Percentiles rank a stretch among this genome's conserved stretches.
Conservation (phyloP, 1,284 basidiomycete genomes). For the Puccinia novopanici region DNA sequence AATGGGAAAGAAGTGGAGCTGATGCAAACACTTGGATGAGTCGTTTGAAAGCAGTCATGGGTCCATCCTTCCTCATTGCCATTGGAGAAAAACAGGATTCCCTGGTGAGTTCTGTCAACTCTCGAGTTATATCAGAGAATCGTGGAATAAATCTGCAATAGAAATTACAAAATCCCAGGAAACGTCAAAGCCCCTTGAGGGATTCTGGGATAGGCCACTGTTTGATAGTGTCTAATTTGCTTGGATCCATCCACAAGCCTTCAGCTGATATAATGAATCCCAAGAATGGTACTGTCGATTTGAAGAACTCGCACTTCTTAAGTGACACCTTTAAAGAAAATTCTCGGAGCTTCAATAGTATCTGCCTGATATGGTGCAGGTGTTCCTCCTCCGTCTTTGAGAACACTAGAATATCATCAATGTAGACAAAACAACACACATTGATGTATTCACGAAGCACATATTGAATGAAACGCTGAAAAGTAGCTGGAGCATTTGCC, state of each 20-base stretch:
- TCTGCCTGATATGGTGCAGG: background rate
- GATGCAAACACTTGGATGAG: constrained; percentile 4
- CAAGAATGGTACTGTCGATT: constrained; percentile 10
- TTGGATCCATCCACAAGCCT: constrained; percentile 8
- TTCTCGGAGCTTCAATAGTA: background rate
- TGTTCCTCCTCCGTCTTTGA: constrained; percentile 60
- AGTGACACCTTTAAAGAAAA: background rate
- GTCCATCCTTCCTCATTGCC: background rate
- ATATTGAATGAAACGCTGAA: background rate
- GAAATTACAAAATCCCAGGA: constrained; percentile 34
- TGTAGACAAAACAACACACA: constrained; percentile 23
- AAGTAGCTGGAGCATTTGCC: constrained; percentile 60
- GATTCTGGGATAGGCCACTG: constrained; percentile 16
- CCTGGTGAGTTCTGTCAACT: background rate
- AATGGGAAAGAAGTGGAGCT: constrained; percentile 15
- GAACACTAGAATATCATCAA: constrained; percentile 47
- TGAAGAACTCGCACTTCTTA: constrained; percentile 26
- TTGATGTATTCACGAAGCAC: background rate
- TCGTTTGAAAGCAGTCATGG: background rate
- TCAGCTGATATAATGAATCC: constrained; percentile 13
- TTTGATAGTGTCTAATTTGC: constrained; percentile 4
- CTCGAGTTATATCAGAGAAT: background rate
- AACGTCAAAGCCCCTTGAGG: background rate
- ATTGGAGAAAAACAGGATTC: background rate
- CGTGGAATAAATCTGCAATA: constrained; percentile 5